Conservation (phyloP, 176 grass and related monocot genomes). For the Hsuehochloa calcarea region DNA sequence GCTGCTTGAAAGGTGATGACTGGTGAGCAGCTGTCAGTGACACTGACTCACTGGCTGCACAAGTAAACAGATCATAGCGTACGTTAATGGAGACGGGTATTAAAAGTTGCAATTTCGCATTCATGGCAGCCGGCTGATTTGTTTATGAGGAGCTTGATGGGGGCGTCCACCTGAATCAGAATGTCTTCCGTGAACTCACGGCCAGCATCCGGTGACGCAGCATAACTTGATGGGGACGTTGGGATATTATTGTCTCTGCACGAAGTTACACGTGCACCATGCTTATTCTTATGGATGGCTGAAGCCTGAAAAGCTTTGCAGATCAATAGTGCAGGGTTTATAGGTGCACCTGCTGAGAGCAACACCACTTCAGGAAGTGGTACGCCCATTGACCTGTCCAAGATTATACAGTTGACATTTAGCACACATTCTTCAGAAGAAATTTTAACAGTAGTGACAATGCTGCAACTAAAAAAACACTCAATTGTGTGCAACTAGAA, state of each 20-base stretch:
- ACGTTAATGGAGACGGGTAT: background rate
- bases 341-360: constrained; percentile 33
- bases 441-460: no score
- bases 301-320: constrained; percentile 7
- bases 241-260: background rate
- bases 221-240: background rate
- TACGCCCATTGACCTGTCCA: background rate
- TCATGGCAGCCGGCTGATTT: constrained; percentile 1
- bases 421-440: background rate
- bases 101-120: background rate
- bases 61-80: background rate
- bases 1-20: background rate
- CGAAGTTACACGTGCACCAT: background rate
- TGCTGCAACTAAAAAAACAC: background rate
- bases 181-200: no score
- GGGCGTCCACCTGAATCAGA: background rate
- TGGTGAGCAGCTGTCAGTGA: background rate
- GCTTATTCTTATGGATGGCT: background rate
- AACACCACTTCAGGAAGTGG: constrained; percentile 14
- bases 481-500: background rate
- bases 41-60: background rate
- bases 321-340: constrained; percentile 45
- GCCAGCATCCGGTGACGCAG: no score
- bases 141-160: background rate
- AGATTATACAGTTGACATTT: background rate